Evolutionary conservation across 495 filamentous ascomycete species (phyloP).

Genomic region (Aspergillus carlsbadensis): DNA sequence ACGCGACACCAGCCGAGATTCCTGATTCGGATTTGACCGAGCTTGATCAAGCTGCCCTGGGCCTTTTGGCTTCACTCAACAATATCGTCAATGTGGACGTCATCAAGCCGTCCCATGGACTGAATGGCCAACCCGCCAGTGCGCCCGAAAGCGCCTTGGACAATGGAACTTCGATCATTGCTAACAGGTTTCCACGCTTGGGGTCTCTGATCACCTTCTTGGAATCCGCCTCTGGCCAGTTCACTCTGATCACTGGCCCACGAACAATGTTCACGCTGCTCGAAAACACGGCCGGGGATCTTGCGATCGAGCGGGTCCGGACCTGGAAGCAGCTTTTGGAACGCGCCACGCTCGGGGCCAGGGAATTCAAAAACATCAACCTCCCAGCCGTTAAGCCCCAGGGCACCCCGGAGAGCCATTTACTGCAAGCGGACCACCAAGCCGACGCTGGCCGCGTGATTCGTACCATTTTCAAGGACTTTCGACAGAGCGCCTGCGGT

Average conservation of each 20-base stretch:
- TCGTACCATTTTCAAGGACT: neutral
- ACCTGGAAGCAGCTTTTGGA: neutral
- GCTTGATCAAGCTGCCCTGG: neutral
- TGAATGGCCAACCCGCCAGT: neutral
- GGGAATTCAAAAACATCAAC: neutral
- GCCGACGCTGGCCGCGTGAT: neutral
- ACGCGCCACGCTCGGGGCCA: too few relatives aligned
- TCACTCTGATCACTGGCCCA: neutral
- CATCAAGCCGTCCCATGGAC: neutral
- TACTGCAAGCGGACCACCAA: neutral
- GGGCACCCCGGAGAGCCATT: neutral
- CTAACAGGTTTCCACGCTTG: neutral
- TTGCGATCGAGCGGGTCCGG: neutral
- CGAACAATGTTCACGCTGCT: neutral
- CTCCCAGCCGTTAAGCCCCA: neutral
- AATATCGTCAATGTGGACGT: neutral
- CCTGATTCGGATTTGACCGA: neutral
- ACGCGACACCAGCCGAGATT: neutral
- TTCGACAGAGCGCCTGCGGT: neutral
- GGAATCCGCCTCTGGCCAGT: neutral
- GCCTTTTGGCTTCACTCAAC: neutral
- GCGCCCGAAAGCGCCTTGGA: neutral
- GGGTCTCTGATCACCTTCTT: neutral
- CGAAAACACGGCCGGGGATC: neutral
- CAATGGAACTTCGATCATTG: neutral